These are phyloP conservation scores for Gentiana macrophylla DNA, from an alignment of 257 asterid genomes.

Conservation along the genomic window DNA sequence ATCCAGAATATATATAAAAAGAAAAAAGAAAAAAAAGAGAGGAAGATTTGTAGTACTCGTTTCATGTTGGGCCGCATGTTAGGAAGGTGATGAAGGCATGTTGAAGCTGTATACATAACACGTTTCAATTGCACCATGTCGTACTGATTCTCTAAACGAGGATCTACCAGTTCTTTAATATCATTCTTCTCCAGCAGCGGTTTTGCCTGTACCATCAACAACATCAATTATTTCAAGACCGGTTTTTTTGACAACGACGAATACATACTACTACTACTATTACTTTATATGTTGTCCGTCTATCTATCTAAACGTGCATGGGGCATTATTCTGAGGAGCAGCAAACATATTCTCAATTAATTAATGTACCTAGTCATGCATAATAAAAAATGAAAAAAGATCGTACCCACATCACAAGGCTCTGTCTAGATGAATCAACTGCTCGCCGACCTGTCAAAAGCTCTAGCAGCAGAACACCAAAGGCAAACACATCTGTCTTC, in stretches of 20 bases:
- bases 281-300: no score
- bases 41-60: slow-evolving; percentile 28
- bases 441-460: slow-evolving; percentile 92
- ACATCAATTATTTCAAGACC: no score
- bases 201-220: slow-evolving; percentile 47
- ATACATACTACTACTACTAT: no score
- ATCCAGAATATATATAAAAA: not conserved
- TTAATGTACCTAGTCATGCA: no score
- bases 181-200: slow-evolving; percentile 62
- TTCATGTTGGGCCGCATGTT: slow-evolving; percentile 79
- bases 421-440: slow-evolving; percentile 68
- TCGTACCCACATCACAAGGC: slow-evolving; percentile 97
- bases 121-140: slow-evolving; percentile 56
- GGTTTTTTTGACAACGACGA: no score
- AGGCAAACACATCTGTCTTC: slow-evolving; percentile 90
- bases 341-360: no score
- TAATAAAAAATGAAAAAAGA: not conserved
- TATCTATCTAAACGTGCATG: no score
- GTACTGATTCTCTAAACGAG: slow-evolving; percentile 44
- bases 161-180: slow-evolving; percentile 67
- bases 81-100: slow-evolving; percentile 80
- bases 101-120: slow-evolving; percentile 62
- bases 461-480: slow-evolving; percentile 82
- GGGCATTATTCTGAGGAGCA: no score
- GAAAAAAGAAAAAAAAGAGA: not conserved